Conservation (phyloP, 2,329 filamentous ascomycete species). For the Chaetomium olivaceum region DNA sequence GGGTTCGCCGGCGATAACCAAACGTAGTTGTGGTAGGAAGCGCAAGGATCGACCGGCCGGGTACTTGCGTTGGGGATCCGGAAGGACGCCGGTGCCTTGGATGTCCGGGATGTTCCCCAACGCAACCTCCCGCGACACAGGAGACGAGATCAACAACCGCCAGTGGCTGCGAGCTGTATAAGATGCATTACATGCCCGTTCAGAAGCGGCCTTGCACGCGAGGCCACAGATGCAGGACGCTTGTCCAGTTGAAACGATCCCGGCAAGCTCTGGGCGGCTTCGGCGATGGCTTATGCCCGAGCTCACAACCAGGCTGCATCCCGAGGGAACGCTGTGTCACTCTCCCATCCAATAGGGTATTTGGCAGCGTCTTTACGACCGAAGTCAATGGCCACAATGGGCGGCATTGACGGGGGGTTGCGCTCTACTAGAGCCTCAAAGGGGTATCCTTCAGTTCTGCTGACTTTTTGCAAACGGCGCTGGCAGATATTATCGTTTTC, state of each 20-base stretch:
- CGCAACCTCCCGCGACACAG: not conserved
- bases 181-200: not conserved
- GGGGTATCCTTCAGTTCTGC: not conserved
- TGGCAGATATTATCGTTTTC: not conserved
- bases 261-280: not conserved
- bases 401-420: not conserved
- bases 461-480: not conserved
- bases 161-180: not conserved
- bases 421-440: not conserved
- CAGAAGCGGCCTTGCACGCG: not conserved
- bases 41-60: conserved; percentile 2
- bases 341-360: conserved; percentile 11
- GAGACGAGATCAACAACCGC: not conserved
- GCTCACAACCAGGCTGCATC: not conserved
- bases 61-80: not conserved
- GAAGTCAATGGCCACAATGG: conserved; percentile 11
- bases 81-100: not conserved
- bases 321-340: conserved; percentile 13
- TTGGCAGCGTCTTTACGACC: conserved; percentile 7
- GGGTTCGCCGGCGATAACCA: not conserved
- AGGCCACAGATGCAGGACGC: not conserved
- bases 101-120: conserved; percentile 1
- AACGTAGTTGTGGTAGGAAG: not conserved
- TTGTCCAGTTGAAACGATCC: not conserved
- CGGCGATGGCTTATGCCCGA: conserved; percentile 22